Evolutionary conservation across 345 rosid genomes (phyloP).

Genomic region (Eucalyptus microcorys): DNA sequence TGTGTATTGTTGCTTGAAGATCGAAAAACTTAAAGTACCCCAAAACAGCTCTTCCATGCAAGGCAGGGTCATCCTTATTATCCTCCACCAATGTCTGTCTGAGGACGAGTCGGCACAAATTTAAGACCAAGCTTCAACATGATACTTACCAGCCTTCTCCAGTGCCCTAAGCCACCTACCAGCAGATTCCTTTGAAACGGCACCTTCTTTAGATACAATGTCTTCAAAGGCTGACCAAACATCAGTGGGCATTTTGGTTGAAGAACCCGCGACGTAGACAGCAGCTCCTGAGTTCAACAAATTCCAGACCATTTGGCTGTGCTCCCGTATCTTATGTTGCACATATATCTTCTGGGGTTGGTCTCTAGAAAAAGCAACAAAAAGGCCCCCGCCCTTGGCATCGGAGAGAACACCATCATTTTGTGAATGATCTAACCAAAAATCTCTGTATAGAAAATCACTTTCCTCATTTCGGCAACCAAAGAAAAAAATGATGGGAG

Average conservation of each 20-base stretch:
- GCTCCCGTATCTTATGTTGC: constrained; percentile 70
- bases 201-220: constrained; percentile 47
- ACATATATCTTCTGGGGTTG: constrained; percentile 85
- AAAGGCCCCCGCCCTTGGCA: constrained; percentile 74
- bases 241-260: constrained; percentile 89
- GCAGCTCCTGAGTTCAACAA: constrained; percentile 53
- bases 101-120: not conserved
- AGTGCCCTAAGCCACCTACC: constrained; percentile 45
- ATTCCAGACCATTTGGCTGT: constrained; percentile 50
- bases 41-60: not conserved
- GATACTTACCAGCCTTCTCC: constrained; percentile 74
- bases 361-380: constrained; percentile 83
- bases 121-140: constrained; percentile 97
- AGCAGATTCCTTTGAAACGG: constrained; percentile 46
- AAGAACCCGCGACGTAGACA: constrained; percentile 75
- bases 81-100: not conserved
- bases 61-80: not conserved
- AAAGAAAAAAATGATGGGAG: constrained; percentile 70
- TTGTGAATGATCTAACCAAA: constrained; percentile 59
- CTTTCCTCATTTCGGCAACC: constrained; percentile 76
- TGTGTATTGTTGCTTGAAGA: not conserved
- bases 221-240: constrained; percentile 72
- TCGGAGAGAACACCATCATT: constrained; percentile 55
- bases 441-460: constrained; percentile 67
- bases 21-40: not conserved